phyloP scores from a whole-genome alignment of 371 early-diverging fungal genomes.

The Parasitella parasitica region DNA sequence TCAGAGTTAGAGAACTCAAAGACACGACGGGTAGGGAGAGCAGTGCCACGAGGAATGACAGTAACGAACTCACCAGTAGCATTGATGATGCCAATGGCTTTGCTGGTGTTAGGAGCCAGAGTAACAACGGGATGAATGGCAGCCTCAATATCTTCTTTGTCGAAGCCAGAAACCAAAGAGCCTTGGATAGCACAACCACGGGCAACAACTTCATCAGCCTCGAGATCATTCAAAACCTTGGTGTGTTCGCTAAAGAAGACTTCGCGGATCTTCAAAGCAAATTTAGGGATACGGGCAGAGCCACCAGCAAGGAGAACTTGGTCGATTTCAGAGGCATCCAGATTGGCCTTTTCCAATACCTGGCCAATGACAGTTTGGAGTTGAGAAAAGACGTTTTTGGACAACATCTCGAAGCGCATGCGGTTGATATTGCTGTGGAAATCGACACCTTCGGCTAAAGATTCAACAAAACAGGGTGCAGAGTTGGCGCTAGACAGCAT shows the following conservation, averaged over 20 bases:
- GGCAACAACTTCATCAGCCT: constrained; percentile 97
- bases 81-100: constrained; percentile 79
- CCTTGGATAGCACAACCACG: constrained; percentile 99
- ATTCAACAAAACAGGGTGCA: constrained; percentile 93
- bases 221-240: constrained; percentile 69
- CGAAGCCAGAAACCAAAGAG: constrained; percentile 61
- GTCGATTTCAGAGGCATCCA: constrained; percentile 69
- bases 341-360: constrained; percentile 70
- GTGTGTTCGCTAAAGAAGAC: constrained; percentile 87
- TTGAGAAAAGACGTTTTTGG: constrained; percentile 75
- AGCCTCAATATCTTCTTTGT: constrained; percentile 55
- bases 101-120: constrained; percentile 66
- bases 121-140: constrained; percentile 63
- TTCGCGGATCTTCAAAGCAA: constrained; percentile 78
- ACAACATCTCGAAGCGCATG: constrained; percentile 91
- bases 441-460: constrained; percentile 92
- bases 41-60: constrained; percentile 80
- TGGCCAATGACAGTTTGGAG: constrained; percentile 74
- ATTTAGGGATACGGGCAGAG: constrained; percentile 97
- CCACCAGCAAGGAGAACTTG: constrained; percentile 98
- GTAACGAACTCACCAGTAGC: constrained; percentile 73
- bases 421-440: constrained; percentile 87
- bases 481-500: constrained; percentile 83
- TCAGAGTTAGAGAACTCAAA: constrained; percentile 69
- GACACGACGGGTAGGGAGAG: constrained; percentile 82